phyloP scores from a whole-genome alignment of 805 yeast genomes.

The Yamadazyma tumulicola region DNA sequence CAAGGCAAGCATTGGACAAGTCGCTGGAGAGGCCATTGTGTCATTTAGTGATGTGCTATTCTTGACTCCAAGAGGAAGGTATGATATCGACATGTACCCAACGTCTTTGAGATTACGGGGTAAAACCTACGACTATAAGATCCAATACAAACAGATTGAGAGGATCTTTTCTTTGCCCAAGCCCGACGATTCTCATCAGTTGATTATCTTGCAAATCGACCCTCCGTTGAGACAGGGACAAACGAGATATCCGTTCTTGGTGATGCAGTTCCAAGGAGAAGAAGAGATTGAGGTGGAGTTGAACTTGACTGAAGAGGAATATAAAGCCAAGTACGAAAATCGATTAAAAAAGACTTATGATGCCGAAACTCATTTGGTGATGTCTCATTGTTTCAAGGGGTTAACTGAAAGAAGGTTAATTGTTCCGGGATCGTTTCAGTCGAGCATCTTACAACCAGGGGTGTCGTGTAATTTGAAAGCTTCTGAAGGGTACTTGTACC shows the following conservation, averaged over 20 bases:
- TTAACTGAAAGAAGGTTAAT: constrained; percentile 82
- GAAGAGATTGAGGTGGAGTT: constrained; percentile 90
- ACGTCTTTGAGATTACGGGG: constrained; percentile 88
- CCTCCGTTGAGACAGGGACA: constrained; percentile 99
- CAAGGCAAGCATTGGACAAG: constrained; percentile 90
- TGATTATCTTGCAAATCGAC: constrained; percentile 84
- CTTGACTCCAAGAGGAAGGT: constrained; percentile 97
- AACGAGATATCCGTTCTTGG: constrained; percentile 90
- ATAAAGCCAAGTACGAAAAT: constrained; percentile 68
- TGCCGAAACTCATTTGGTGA: constrained; percentile 79
- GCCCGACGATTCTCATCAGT: constrained; percentile 88
- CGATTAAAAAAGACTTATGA: constrained; percentile 75
- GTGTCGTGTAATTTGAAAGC: constrained; percentile 92
- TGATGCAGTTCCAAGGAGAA: constrained; percentile 82
- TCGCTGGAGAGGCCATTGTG: constrained; percentile 91
- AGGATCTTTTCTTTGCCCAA: constrained; percentile 90
- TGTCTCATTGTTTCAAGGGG: constrained; percentile 86
- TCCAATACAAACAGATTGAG: constrained; percentile 86
- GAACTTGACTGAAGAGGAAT: constrained; percentile 80
- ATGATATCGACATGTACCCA: constrained; percentile 91
- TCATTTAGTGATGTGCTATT: constrained; percentile 88
- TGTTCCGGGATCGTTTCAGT: constrained; percentile 77
- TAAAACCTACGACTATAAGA: constrained; percentile 94
- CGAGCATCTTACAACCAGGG: constrained; percentile 78
- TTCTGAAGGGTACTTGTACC: constrained; percentile 88